Evolutionary conservation across 1,284 basidiomycete genomes (phyloP), one percentile per base, ranked within the genome.

Genomic region (Nidula niveotomentosa): DNA sequence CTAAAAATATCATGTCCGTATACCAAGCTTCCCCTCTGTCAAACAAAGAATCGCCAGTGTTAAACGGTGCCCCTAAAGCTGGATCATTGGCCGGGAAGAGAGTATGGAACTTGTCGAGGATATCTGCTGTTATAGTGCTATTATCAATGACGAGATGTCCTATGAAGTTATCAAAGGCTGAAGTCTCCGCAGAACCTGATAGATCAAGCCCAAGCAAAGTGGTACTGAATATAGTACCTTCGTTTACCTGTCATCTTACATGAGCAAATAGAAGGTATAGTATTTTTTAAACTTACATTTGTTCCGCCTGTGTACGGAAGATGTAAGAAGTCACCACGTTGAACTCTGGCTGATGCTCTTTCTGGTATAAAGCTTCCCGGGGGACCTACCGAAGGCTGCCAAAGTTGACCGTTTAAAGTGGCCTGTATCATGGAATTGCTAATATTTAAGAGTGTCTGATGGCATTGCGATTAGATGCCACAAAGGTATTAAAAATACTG

Each of bases 311-410:
- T 65, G 57, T 78, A 79, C 4, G 85, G 84, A 0, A 86, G 66
- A 52, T 78, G 80, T 15, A 79, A 58, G 61, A 84, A 85, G 18
- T 83, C 69, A 2, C 81, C 83, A 6, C 72, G 68, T 1, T 70
- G 64, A 35, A 86, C 76, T 45, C 70, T 72, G 10, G 64, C 58
- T 0, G 83, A 86, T 1, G 82, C 80, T 35, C 78, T 67, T 55
- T 75, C 74, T 0, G 78, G 63, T 5, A 78, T 65, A 48, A 86
- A 74, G 60, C 81, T 85, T 0, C 81, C 81, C 0, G 69, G 56
- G 3, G 81, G 78, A 0, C 83, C 83, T 6, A 85, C 72, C 0
- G 80, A 62, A 0, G 84, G 84, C 58, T 86, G 71, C 84, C 84
- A 86, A 10, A 85, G 65, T 56, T 86, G 84, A 1, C 56, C n/a